Evolutionary conservation across 257 asterid species (phyloP).

Genomic region (Rhazya stricta): DNA sequence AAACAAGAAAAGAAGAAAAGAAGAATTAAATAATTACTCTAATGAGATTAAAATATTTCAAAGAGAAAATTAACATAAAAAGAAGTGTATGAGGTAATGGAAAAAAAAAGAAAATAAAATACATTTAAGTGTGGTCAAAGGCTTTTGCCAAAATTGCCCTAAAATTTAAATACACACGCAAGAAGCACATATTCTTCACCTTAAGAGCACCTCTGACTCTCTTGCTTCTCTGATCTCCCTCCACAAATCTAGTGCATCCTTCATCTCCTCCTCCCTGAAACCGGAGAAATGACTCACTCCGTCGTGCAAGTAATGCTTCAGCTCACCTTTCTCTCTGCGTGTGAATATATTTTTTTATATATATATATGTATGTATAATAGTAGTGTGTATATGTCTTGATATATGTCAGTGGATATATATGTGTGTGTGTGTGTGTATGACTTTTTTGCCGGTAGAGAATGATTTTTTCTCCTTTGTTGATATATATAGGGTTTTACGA

Average conservation of each 20-base stretch:
- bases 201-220: neutral
- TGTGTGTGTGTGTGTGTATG: neutral
- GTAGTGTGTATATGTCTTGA: neutral
- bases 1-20: too few species aligned
- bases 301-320: constrained; percentile 32
- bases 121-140: too few species aligned
- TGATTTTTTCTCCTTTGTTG: neutral
- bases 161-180: too few species aligned
- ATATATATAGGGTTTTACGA: constrained; percentile 65
- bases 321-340: neutral
- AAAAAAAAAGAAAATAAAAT: too few species aligned
- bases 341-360: too few species aligned
- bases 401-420: neutral
- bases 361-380: neutral
- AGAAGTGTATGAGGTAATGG: too few species aligned
- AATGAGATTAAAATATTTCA: too few species aligned
- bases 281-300: constrained; percentile 30
- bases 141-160: too few species aligned
- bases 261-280: neutral
- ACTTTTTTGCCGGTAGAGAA: neutral
- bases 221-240: neutral
- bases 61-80: too few species aligned
- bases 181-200: too few species aligned
- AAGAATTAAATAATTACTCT: too few species aligned
- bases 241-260: constrained; percentile 1